Evolutionary conservation across 2,329 filamentous ascomycete genomes (phyloP).

Genomic region (Aspergillus ochraceus): DNA sequence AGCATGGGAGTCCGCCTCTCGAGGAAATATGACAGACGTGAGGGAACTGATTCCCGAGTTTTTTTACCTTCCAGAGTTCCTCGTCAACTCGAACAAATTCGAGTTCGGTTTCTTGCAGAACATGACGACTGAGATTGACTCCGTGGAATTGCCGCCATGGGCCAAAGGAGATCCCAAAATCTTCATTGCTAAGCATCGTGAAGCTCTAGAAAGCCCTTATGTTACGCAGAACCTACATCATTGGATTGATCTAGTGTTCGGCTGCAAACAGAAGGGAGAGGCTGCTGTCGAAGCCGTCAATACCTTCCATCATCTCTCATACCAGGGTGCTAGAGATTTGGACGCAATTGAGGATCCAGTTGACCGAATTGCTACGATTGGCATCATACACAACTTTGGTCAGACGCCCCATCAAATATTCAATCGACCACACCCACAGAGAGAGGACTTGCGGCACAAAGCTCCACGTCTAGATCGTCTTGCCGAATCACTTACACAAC

Average conservation of each 20-base stretch:
- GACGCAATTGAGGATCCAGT: slow-evolving; percentile 87
- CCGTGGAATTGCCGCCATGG: slow-evolving; percentile 91
- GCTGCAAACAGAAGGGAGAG: slow-evolving; percentile 89
- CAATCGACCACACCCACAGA: slow-evolving; percentile 72
- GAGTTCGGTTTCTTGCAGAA: slow-evolving; percentile 89
- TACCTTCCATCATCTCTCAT: slow-evolving; percentile 94
- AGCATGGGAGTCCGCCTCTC: slow-evolving; percentile 87
- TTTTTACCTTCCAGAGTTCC: slow-evolving; percentile 92
- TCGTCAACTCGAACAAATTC: slow-evolving; percentile 91
- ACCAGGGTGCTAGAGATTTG: slow-evolving; percentile 88
- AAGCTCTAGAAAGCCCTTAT: slow-evolving; percentile 89
- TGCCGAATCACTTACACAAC: slow-evolving; percentile 71
- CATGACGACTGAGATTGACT: slow-evolving; percentile 74
- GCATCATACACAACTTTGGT: slow-evolving; percentile 97
- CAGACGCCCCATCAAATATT: slow-evolving; percentile 97
- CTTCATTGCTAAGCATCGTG: slow-evolving; percentile 93
- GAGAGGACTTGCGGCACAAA: slow-evolving; percentile 67
- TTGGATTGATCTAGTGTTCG: slow-evolving; percentile 97
- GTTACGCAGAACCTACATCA: slow-evolving; percentile 86
- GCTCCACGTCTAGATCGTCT: slow-evolving; percentile 73
- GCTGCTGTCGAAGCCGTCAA: slow-evolving; percentile 89
- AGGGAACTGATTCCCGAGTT: slow-evolving; percentile 95
- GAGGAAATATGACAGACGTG: slow-evolving; percentile 89
- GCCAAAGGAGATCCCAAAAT: slow-evolving; percentile 94
- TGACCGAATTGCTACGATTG: slow-evolving; percentile 83